Conservation (phyloP, 1,284 basidiomycete species). For the Boletus austroedulis region DNA sequence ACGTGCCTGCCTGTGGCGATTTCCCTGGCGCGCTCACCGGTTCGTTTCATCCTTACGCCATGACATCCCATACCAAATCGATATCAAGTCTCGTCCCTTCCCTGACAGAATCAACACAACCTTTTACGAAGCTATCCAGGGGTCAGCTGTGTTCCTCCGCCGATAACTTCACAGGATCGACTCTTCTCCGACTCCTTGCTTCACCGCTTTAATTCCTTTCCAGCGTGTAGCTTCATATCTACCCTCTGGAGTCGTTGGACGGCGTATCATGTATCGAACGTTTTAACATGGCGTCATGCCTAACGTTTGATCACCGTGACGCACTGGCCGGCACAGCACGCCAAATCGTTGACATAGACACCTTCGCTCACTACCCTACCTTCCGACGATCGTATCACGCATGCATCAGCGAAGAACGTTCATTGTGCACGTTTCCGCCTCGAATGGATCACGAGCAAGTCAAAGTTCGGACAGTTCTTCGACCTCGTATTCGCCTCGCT, state of each 20-base stretch:
- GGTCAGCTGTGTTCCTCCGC: conserved; percentile 14
- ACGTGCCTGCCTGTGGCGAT: conserved; percentile 20
- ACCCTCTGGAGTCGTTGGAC: neutral
- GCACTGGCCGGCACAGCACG: conserved; percentile 23
- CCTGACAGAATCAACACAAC: conserved; percentile 10
- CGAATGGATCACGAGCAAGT: conserved; percentile 1
- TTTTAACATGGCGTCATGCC: neutral
- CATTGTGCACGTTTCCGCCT: neutral
- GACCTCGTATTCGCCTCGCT: neutral
- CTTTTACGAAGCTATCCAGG: conserved; percentile 11
- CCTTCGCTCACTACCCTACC: neutral
- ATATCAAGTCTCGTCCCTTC: neutral
- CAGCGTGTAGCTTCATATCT: conserved; percentile 5
- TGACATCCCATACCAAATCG: conserved; percentile 1
- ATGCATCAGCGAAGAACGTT: neutral
- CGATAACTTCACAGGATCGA: conserved; percentile 12
- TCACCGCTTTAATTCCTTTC: conserved; percentile 8
- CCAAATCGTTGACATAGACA: conserved; percentile 9
- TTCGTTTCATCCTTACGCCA: conserved; percentile 19
- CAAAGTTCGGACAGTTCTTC: neutral
- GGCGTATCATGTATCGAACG: conserved; percentile 1
- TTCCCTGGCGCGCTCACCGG: neutral
- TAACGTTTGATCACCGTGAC: neutral
- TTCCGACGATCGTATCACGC: conserved; percentile 7
- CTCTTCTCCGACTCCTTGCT: conserved; percentile 5